Base-by-base conservation (phyloP, 768 basidiomycete species). In the Agaricus subrufescens region DNA sequence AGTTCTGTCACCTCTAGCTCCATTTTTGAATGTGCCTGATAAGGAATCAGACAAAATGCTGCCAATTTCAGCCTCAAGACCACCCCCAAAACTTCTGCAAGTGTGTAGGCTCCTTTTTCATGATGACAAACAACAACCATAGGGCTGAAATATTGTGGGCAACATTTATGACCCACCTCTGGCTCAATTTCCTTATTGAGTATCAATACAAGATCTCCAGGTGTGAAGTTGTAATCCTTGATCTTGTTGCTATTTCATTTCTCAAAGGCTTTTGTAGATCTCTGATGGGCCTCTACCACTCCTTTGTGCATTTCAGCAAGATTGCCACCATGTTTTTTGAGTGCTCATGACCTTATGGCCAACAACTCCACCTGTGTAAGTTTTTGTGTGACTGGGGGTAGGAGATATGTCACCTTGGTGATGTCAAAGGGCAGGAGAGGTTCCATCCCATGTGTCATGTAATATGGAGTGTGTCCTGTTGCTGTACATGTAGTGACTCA, bases 121-220 rank as follows among this genome's bases (percentile, higher is more conserved):
- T 64, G 68, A 2, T 62, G 11, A 9, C 14, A 9, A 12, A 14
- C 14, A 40, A 11, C 15, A 23, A 46, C 45, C 10, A 46, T 46
- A 29, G 45, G 75, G 1, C 74, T 71, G 1, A 69, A 57, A 52
- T 75, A 76, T 0, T 63, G 51, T 11, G 69, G 57, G 1, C 57
- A 60, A 26, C 64, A 67, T 56, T 75, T 75, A 2, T 59, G 34
- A n/a, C 66, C 64, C 1, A 70, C 56, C 0, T 68, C 58, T 11
- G 61, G 66, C 44, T 74, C 71, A 14, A 69, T 60, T 0, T 45
- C 29, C 2, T 69, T 69, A 51, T 78, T 75, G 7, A 68, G 59
- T 1, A 73, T 62, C 0, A 76, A 54, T 0, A 76, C 68, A 0
- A 79, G 59, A 3, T 66, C 65, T 8, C 73, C 73, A 1, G 53